Percentiles rank a stretch among this genome's conserved stretches.
Conservation (phyloP, 2,329 filamentous ascomycete genomes). For the Diatrype stigma region DNA sequence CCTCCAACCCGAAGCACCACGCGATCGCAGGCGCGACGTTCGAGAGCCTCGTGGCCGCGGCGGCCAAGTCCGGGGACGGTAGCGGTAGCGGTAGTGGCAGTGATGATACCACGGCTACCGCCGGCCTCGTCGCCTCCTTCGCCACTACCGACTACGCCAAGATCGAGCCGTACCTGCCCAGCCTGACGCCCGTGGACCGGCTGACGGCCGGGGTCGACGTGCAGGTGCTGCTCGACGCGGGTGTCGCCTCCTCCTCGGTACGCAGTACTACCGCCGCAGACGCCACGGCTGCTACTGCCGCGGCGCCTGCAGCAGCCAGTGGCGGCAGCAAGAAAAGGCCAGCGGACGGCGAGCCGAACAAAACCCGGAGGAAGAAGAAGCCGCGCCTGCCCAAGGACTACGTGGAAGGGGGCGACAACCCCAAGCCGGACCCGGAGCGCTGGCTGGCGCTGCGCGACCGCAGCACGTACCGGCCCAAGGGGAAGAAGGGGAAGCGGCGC, state of each 20-base stretch:
- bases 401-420: slow-evolving; percentile 60
- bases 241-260: slow-evolving; percentile 49
- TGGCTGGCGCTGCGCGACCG: slow-evolving; percentile 91
- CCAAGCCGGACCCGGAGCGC: slow-evolving; percentile 80
- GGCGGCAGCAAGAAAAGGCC: slow-evolving; percentile 43
- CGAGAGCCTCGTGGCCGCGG: slow-evolving; percentile 60
- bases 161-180: slow-evolving; percentile 49
- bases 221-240: slow-evolving; percentile 58
- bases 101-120: slow-evolving; percentile 66
- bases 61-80: slow-evolving; percentile 46
- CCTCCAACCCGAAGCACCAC: slow-evolving; percentile 64
- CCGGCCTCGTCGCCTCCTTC: slow-evolving; percentile 82
- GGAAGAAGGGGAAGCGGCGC: slow-evolving; percentile 86
- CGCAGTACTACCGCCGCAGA: not conserved
- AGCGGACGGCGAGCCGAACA: slow-evolving; percentile 31
- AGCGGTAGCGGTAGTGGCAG: slow-evolving; percentile 32
- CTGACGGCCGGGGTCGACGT: slow-evolving; percentile 60
- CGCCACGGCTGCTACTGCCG: not conserved
- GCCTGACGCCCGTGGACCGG: slow-evolving; percentile 58
- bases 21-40: slow-evolving; percentile 75
- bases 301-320: not conserved
- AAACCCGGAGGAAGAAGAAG: slow-evolving; percentile 49
- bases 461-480: slow-evolving; percentile 84
- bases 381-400: slow-evolving; percentile 62
- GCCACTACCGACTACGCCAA: slow-evolving; percentile 57